Evolutionary conservation across 169 alveolate species (phyloP).

Genomic region (Cryptosporidium bovis): DNA sequence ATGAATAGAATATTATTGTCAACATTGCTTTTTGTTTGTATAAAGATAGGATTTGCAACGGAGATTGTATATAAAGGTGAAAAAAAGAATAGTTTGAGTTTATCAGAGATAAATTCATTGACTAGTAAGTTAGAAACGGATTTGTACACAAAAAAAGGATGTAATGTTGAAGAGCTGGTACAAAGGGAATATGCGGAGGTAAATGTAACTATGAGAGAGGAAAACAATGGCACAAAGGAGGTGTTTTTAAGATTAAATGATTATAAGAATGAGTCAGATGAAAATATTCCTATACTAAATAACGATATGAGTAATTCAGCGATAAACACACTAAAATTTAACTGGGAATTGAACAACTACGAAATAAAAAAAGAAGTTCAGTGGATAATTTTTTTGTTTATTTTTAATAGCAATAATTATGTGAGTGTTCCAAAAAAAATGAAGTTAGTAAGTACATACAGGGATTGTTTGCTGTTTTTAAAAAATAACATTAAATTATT

Average conservation of each 20-base stretch:
- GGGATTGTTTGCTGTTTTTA: conserved; percentile 25
- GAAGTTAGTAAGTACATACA: conserved; percentile 5
- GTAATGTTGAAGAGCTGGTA: too few species aligned
- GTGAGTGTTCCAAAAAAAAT: conserved; percentile 32
- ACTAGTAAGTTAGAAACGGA: too few species aligned
- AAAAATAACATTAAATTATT: conserved; percentile 7
- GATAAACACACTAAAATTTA: conserved; percentile 16
- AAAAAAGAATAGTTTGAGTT: too few species aligned
- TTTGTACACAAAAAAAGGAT: too few species aligned
- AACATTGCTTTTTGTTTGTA: too few species aligned
- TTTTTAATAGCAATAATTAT: conserved; percentile 13
- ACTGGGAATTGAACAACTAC: conserved; percentile 25
- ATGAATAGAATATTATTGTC: too few species aligned
- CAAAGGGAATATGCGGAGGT: too few species aligned
- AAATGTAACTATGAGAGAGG: too few species aligned
- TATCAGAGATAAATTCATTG: too few species aligned
- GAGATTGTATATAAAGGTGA: too few species aligned
- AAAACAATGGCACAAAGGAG: background rate
- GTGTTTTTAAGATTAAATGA: background rate
- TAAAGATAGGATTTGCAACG: too few species aligned
- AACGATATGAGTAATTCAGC: background rate
- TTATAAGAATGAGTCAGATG: background rate
- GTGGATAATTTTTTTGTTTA: conserved; percentile 34
- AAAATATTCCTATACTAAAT: background rate
- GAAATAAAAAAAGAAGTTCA: conserved; percentile 14